Base-by-base conservation (phyloP, 164 flowering plant species). In the Piper betle region DNA sequence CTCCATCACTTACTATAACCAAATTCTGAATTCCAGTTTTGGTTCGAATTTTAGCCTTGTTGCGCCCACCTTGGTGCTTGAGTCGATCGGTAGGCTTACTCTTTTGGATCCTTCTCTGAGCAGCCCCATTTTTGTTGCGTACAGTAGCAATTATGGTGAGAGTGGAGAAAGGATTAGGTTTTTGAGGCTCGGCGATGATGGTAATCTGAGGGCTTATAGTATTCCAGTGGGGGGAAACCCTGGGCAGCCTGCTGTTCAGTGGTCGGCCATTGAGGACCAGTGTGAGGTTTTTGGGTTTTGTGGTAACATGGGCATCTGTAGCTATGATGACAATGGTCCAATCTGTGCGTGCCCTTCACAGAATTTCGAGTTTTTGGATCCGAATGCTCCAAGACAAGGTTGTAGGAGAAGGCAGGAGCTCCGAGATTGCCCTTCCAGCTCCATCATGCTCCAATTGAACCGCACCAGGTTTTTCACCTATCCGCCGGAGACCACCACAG, bases 231-330 rank as follows among this genome's bases (percentile, higher is more conserved):
- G 68, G 13, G 75, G 73, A 59, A 76, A 79, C 8, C 65, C 19
- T 53, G 12, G 33, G 33, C 33, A 5, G 50, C 4, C 17, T 3
- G 70, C 25, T 8, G 61, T 13, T 59, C 74, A 78, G 52, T 91
- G 98, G 98, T 73, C 88, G 20, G 96, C 98, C 62, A 84, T 91
- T 54, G 25, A 52, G 55, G 92, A 91, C 71, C 92, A 85, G 50
- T 91, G 97, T 73, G 43, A 61, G 56, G 88, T 91, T 42, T 91
- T 66, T 60, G 97, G 88, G 9, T 88, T 72, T 63, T 91, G 97
- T 73, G 97, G 97, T 39, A 71, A 86, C 62, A 43, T 80, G 66
- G 94, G 97, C 10, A 74, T 91, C 18, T 91, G 98, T 72, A 81
- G 84, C 62, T 88, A 91, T 53, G 79, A 80, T 55, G 82, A 79